Base-by-base conservation (phyloP, 1,284 basidiomycete genomes). In the Ustilago tritici region DNA sequence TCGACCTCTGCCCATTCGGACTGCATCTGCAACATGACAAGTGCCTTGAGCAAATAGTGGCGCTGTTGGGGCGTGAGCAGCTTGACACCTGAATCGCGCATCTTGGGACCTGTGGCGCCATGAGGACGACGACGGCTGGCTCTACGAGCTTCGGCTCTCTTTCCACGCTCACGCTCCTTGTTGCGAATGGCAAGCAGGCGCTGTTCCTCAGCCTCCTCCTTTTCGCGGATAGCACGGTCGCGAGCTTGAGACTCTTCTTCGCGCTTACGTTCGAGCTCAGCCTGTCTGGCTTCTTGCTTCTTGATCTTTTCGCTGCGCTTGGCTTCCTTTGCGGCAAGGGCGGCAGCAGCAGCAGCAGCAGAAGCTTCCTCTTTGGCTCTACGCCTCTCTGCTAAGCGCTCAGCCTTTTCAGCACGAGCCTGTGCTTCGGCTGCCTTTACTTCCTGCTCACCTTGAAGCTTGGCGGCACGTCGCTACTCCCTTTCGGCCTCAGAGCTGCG, bases 21-120 rank as follows among this genome's bases (percentile, higher is more conserved):
- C 61, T 83, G 79, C 81, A 84, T 83, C 63, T 84, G 82, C 47
- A 85, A 70, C 76, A 78, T 78, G 47, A 85, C 79, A 12, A 85
- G 79, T 59, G 80, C 76, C 65, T 83, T 84, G 75, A 85, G 67
- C 34, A 85, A 71, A 57, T 83, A 79, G 67, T 85, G 84, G 31
- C 84, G 82, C 65, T 84, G 83, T 17, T 77, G 62, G 8, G 84
- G 74, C n/a, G 81, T 79, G 11, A 85, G 71, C 10, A 65, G 57
- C 56, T 61, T 65, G 49, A 76, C 65, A 49, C 69, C 63, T 3
- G 53, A 34, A 4, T 38, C 53, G 40, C 76, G 71, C 62, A 53
- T 56, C 35, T 59, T 70, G 54, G 68, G 62, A 15, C 74, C 71
- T 9, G 23, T 46, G 46, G 65, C 61, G 11, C 76, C 76, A 43